Evolutionary conservation across 1,284 basidiomycete species (phyloP), one percentile per base, ranked within the genome.

Genomic region (Pterula multifida): DNA sequence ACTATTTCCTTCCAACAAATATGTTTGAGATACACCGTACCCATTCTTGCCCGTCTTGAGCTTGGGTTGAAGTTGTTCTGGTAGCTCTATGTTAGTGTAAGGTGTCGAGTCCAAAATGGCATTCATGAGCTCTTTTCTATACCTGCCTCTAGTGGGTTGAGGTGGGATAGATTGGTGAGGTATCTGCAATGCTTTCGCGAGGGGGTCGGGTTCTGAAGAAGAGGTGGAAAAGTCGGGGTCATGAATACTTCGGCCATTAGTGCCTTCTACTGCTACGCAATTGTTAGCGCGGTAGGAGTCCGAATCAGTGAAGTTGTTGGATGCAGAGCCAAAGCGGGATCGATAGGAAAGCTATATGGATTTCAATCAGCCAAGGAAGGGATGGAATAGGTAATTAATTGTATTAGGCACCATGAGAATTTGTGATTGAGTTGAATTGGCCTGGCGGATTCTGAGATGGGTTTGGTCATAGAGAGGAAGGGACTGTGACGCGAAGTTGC

Each of bases 401-500:
- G 32, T 11, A 35, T n/a, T 9, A 35, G 11, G 39, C 19, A 42
- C 39, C 1, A 65, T 68, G 54, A 78, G 63, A 3, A 67, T 71
- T 48, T 78, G 73, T 12, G 65, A 63, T 3, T 52, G 53, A 9
- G 57, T 69, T 35, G 67, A 66, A 50, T 72, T 71, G 28, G 65
- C 60, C 12, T 70, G 68, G 49, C 71, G 68, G 17, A 81, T 64
- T 1, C 67, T 72, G 50, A 81, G 60, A 1, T 63, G 64, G n/a
- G 72, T 78, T 1, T 61, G 63, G 56, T 81, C 78, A 24, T 60
- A 62, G n/a, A 80, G 60, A 2, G 79, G 79, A 23, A 79, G 69
- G 1, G 74, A 66, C 55, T 75, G 70, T 53, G 75, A 73, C 1
- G 78, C 79, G 58, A 81, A 82, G 52, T 81, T 75, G 15, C 79